phyloP scores from a whole-genome alignment of 176 grass and related monocot genomes.

The Triticum monococcum region DNA sequence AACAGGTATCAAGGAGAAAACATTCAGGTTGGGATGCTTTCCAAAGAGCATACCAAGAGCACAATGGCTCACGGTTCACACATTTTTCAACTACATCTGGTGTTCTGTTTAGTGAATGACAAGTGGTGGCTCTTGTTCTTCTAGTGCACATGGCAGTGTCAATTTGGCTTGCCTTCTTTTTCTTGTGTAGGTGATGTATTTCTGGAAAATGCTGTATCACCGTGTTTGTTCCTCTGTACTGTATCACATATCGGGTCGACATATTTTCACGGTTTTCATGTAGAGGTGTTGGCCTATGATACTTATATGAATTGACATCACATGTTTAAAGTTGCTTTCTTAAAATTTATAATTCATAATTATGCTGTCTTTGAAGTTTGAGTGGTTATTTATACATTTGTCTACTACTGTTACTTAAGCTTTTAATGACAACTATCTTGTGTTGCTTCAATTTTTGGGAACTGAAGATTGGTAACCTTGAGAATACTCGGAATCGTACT shows the following conservation, averaged over 20 bases:
- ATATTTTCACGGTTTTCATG: background rate
- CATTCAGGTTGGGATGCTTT: background rate
- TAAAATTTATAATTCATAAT: background rate
- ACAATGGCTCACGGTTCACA: background rate
- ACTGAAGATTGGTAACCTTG: conserved; percentile 83
- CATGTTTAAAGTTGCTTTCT: conserved; percentile 16
- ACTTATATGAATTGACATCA: background rate
- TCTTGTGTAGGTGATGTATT: background rate
- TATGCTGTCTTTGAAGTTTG: background rate
- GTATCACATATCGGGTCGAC: background rate
- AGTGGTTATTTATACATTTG: background rate
- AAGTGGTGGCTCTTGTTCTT: background rate
- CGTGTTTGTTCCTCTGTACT: background rate
- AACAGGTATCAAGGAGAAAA: background rate
- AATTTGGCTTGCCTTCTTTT: background rate
- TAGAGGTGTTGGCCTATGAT: conserved; percentile 12
- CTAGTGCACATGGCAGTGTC: background rate
- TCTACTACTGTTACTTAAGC: conserved; percentile 5
- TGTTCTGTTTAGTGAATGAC: background rate
- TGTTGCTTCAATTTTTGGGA: conserved; percentile 22
- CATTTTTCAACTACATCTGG: background rate
- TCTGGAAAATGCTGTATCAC: background rate
- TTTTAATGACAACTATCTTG: conserved; percentile 26
- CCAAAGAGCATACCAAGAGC: background rate
- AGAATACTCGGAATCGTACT: conserved; percentile 91